Evolutionary conservation across 805 yeast genomes (phyloP), one percentile per base, ranked within the genome.

Genomic region (Suhomyces prunicola): DNA sequence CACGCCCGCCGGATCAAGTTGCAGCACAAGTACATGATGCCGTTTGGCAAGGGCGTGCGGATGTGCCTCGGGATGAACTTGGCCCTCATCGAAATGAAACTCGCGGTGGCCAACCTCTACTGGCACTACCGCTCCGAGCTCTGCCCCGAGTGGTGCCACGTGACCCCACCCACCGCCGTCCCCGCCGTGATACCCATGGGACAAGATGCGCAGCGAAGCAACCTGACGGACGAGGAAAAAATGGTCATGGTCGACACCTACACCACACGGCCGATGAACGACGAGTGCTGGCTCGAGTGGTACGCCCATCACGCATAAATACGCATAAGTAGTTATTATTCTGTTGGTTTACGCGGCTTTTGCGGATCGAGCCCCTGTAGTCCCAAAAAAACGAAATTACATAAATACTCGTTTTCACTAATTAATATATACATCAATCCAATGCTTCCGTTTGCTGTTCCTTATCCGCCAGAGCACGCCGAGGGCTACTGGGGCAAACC

Each of bases 401-500:
- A 19, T 19, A 19, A 19, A 19, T 19, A 19, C 19, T 19, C 19
- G 36, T 33, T 33, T 9, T 33, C n/a, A n/a, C n/a, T 33, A 6
- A n/a, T 24, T 6, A 17, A 39, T 17, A 39, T 17, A 39, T 19
- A 17, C 41, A 5, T 39, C 24, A 7, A 19, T 19, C n/a, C 36
- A n/a, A 72, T 71, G 75, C 69, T 78, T 26, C 83, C 83, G 13
- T 79, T 79, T 65, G 78, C 82, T 5, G 55, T 63, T 56, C 82
- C 84, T 1, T 84, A 84, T 60, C 87, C 89, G 0, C 76, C 76
- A 6, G 81, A 77, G 33, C 81, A 82, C 42, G 58, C 65, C n/a
- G 53, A 69, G 13, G 92, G 91, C 0, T 85, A 69, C 66, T 90
- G 97, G 97, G 94, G 94, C 0, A 72, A 76, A 5, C 88, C 88